Percentiles rank a stretch among this genome's conserved stretches.
phyloP scores from a whole-genome alignment of 140 eudicot species.

The Oenanthe javanica region DNA sequence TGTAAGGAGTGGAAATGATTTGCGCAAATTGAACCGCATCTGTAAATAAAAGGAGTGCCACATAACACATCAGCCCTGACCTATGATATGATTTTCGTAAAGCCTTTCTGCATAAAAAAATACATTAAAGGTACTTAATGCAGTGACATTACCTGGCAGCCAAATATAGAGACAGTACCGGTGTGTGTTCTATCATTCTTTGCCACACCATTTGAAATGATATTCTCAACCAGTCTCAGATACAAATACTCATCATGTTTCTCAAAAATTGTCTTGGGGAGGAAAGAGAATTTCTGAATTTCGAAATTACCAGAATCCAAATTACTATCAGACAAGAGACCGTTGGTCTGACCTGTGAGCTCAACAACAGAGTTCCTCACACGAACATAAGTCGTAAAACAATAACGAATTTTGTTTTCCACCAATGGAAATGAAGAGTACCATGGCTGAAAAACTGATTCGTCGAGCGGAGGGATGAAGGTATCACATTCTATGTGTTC shows the following conservation, averaged over 20 bases:
- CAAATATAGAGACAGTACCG: slow-evolving; percentile 84
- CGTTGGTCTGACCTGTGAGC: slow-evolving; percentile 15
- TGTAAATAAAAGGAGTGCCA: slow-evolving; percentile 22
- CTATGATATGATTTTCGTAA: not conserved
- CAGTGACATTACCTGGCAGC: slow-evolving; percentile 67
- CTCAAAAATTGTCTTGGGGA: slow-evolving; percentile 76
- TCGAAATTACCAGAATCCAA: slow-evolving; percentile 35
- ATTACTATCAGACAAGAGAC: slow-evolving; percentile 23
- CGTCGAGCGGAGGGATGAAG: slow-evolving; percentile 69
- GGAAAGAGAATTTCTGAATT: slow-evolving; percentile 39
- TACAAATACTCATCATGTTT: slow-evolving; percentile 80
- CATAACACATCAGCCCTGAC: slow-evolving; percentile 1
- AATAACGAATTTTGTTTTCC: slow-evolving; percentile 54
- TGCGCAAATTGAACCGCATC: slow-evolving; percentile 76
- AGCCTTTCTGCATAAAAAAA: not conserved
- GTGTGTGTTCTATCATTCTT: slow-evolving; percentile 90
- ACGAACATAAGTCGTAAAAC: slow-evolving; percentile 75
- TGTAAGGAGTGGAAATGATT: slow-evolving; percentile 72
- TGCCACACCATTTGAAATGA: slow-evolving; percentile 60
- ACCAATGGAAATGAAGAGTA: slow-evolving; percentile 58
- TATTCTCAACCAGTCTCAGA: slow-evolving; percentile 65
- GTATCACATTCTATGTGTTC: slow-evolving; percentile 84
- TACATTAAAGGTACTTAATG: not conserved
- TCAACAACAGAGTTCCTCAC: slow-evolving; percentile 41
- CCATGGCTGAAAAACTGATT: slow-evolving; percentile 82